Evolutionary conservation across 1,284 basidiomycete species (phyloP).

Genomic region (Puccinia brachypodii): DNA sequence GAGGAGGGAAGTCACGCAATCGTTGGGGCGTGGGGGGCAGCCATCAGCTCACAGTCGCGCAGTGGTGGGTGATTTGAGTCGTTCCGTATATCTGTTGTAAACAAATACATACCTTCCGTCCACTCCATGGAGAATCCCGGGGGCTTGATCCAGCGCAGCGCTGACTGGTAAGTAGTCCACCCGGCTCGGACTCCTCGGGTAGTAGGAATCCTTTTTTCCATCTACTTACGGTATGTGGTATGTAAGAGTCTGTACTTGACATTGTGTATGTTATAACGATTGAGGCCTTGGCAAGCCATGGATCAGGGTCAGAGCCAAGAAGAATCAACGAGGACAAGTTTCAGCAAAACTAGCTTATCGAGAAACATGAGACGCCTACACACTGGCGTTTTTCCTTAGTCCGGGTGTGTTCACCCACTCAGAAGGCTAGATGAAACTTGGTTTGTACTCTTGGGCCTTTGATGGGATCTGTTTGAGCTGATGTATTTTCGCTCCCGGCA

Average conservation of each 20-base stretch:
- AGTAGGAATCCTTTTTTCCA: background rate
- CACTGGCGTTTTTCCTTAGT: background rate
- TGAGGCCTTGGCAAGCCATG: background rate
- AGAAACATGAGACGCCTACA: background rate
- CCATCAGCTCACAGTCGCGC: too few species aligned
- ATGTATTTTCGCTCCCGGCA: background rate
- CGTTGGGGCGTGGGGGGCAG: too few species aligned
- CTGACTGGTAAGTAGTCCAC: too few species aligned
- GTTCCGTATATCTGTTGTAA: too few species aligned
- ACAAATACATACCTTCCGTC: too few species aligned
- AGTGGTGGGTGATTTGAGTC: too few species aligned
- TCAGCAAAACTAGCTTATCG: background rate
- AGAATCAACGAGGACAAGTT: constrained; percentile 6
- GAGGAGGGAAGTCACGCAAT: too few species aligned
- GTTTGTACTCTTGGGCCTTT: background rate
- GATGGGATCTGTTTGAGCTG: constrained; percentile 3
- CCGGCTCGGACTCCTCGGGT: background rate
- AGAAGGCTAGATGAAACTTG: background rate
- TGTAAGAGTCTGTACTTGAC: background rate
- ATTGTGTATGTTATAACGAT: background rate
- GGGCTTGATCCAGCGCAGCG: too few species aligned
- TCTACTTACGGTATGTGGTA: background rate
- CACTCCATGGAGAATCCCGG: too few species aligned
- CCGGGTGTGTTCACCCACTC: background rate
- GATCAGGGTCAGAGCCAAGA: background rate